Base-by-base conservation (phyloP, 495 filamentous ascomycete genomes). In the Aspergillus ostianus region DNA sequence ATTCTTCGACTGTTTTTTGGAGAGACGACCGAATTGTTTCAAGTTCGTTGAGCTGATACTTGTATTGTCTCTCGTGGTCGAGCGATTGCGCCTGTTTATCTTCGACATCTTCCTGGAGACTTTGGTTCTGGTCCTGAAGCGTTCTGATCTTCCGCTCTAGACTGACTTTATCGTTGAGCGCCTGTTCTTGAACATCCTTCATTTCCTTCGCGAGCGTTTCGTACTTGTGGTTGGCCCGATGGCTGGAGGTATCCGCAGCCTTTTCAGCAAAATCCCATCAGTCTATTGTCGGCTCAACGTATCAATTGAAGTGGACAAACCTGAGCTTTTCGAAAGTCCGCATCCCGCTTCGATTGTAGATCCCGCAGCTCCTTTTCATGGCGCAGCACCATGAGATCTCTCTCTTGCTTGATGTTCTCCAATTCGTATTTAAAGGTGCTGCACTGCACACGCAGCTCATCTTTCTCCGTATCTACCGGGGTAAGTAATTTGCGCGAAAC, bases 341-440 rank as follows among this genome's bases (percentile, higher is more conserved):
- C 87, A 63, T 97, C 92, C 15, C 87, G 85, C 62, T 86, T 90
- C 27, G 84, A 73, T 64, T 90, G 86, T 4, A 85, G 76, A 20
- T 92, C 90, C 47, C 92, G 82, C 20, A 95, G 69, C 64, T 97
- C 92, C 64, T 91, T 90, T 56, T 95, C 90, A 65, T 91, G 87
- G 55, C 88, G 84, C 12, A 97, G 73, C 3, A 79, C 81, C 53
- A 85, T 74, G 51, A 97, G 76, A 46, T 95, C 93, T 62, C 90
- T 86, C 69, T 97, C 94, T 56, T 96, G 91, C 62, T 91, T 92
- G 60, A 91, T 77, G 12, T 82, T 78, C 67, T 93, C 81, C 36
- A 91, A 67, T 62, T 91, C 89, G 74, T 90, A 91, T 55, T 80
- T 82, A 41, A 90, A 71, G 6, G 86, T 83, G 62, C 86, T 87